These are phyloP conservation scores for Microdochium nivale DNA, from an alignment of 2,329 filamentous ascomycete species.

Conservation along the genomic window DNA sequence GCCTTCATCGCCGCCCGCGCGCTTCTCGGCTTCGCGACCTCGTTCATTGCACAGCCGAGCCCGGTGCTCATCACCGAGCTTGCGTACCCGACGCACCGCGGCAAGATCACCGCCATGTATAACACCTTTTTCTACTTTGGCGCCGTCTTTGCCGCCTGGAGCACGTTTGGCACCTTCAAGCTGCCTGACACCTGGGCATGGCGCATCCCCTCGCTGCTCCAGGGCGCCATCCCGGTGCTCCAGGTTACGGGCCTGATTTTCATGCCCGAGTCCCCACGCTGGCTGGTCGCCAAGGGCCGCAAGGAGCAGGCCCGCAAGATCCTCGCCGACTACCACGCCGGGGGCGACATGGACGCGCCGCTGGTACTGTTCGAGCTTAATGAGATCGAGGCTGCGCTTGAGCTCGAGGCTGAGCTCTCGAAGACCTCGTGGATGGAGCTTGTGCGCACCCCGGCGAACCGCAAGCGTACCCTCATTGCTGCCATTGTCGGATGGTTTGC, in stretches of 20 bases:
- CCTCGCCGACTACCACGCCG: conserved; percentile 21
- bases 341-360: conserved; percentile 25
- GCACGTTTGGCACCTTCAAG: conserved; percentile 9
- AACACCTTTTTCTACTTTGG: conserved; percentile 12
- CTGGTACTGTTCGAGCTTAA: conserved; percentile 29
- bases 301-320: conserved; percentile 24
- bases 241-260: conserved; percentile 24
- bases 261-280: conserved; percentile 36
- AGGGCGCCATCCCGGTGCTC: conserved; percentile 30
- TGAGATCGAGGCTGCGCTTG: conserved; percentile 22
- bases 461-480: conserved; percentile 44
- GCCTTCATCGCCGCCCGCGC: conserved; percentile 16
- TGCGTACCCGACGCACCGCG: conserved; percentile 16
- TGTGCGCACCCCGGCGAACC: conserved; percentile 41
- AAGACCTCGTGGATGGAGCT: conserved; percentile 36
- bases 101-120: conserved; percentile 13
- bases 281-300: conserved; percentile 28
- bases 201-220: conserved; percentile 34
- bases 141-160: conserved; percentile 6
- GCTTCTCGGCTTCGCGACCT: conserved; percentile 15
- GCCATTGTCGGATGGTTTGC: conserved; percentile 45
- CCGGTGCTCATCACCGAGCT: conserved; percentile 19
- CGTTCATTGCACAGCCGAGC: conserved; percentile 13
- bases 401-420: conserved; percentile 22
- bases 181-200: conserved; percentile 19